Evolutionary conservation across 257 asterid species (phyloP).

Genomic region (Solanum infundibuliforme): DNA sequence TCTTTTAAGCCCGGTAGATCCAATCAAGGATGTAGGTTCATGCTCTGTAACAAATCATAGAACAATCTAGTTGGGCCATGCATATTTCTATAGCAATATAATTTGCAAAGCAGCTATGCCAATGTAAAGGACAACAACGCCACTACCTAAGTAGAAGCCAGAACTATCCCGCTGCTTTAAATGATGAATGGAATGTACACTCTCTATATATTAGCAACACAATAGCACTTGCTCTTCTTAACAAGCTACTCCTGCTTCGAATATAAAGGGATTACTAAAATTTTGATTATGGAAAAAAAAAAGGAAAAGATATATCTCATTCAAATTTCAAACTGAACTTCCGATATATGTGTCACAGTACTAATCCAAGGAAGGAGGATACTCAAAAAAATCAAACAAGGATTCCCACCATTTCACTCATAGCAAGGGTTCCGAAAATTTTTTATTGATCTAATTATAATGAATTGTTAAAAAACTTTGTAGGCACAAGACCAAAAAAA

Average conservation of each 20-base stretch:
- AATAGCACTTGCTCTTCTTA: neutral
- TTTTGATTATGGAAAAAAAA: neutral
- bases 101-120: neutral
- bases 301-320: neutral
- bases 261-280: neutral
- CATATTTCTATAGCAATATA: neutral
- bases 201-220: neutral
- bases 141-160: neutral
- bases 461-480: neutral
- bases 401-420: neutral
- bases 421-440: neutral
- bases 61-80: neutral
- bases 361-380: neutral
- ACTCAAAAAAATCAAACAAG: neutral
- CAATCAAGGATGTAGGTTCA: neutral
- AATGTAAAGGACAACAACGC: neutral
- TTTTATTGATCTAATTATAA: neutral
- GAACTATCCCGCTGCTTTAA: neutral
- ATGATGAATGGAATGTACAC: neutral
- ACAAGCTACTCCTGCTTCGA: neutral
- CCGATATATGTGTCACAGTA: neutral
- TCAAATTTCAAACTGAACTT: neutral
- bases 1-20: constrained; percentile 20
- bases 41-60: neutral
- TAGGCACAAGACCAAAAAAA: neutral